Evolutionary conservation across 805 yeast genomes (phyloP).

Genomic region (Yarrowia phangngaensis): DNA sequence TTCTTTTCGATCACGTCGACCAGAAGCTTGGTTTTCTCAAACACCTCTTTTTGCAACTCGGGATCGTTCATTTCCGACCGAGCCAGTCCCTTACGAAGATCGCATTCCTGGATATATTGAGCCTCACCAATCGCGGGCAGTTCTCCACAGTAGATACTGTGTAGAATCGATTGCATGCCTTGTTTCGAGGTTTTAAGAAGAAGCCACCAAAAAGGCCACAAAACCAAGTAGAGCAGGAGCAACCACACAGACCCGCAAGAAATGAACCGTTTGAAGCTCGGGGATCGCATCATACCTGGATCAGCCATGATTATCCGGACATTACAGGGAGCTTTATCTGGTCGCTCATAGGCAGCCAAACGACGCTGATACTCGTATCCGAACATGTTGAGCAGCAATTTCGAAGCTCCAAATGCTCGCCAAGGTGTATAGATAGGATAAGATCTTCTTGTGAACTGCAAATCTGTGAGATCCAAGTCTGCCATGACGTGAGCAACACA

Average conservation of each 20-base stretch:
- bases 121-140: constrained; percentile 61
- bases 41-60: constrained; percentile 58
- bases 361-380: constrained; percentile 75
- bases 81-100: constrained; percentile 45
- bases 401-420: constrained; percentile 76
- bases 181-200: constrained; percentile 68
- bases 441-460: constrained; percentile 56
- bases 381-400: constrained; percentile 68
- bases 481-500: constrained; percentile 79
- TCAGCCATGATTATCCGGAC: constrained; percentile 72
- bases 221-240: constrained; percentile 56
- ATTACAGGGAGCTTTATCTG: constrained; percentile 64
- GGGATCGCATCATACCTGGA: constrained; percentile 89
- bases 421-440: constrained; percentile 67
- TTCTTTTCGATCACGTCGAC: constrained; percentile 63
- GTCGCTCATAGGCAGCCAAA: constrained; percentile 55
- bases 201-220: constrained; percentile 81
- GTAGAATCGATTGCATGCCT: constrained; percentile 76
- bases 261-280: constrained; percentile 72
- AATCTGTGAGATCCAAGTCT: constrained; percentile 55
- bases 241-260: constrained; percentile 72
- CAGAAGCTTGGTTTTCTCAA: constrained; percentile 54
- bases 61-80: constrained; percentile 63
- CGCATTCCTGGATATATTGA: constrained; percentile 69
- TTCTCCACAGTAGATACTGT: constrained; percentile 68